Base-by-base conservation (phyloP, 2,329 filamentous ascomycete species). In the Ramularia endophylla region DNA sequence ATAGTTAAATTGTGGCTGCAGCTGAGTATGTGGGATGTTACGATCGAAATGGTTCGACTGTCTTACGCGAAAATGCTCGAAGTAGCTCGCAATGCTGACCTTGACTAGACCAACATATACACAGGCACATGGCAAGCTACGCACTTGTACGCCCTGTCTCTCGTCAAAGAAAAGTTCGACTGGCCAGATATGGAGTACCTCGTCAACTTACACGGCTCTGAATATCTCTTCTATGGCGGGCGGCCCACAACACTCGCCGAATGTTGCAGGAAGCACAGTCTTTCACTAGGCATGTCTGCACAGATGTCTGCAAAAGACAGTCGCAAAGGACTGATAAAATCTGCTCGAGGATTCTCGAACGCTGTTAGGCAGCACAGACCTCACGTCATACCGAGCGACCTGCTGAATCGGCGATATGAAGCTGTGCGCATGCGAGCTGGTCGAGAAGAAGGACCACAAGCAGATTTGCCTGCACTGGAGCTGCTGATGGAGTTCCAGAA, bases 111-210 rank as follows among this genome's bases (percentile, higher is more conserved):
- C 16, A 19, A 33, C 35, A 38, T 17, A 25, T 28, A 18, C 29
- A 15, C 38, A 27, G 29, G 30, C 28, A 30, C 28, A 30, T n/a
- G 17, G n/a, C 28, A 30, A 12, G 12, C 28, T 13, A 30, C 28
- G 28, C 28, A 30, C 12, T 12, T 30, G 2, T 30, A 30, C 28
- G 28, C 28, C 17, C 28, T 30, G 13, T n/a, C 28, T 30, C 28
- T 30, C 8, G 17, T 16, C 28, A 30, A 30, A 30, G 18, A 31
- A 13, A 3, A 32, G 12, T 22, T 40, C 22, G 37, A 5, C 13
- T 40, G 37, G 37, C 15, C 16, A 13, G 37, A 40, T 16, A 31
- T 40, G 27, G 37, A 40, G 18, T 40, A 40, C 17, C 27, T 40
- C n/a, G 33, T 40, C 11, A 13, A 15, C n/a, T 18, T 40, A 17